Evolutionary conservation across 257 asterid species (phyloP), one percentile per base, ranked within the genome.

Genomic region (Jacaranda copaia): DNA sequence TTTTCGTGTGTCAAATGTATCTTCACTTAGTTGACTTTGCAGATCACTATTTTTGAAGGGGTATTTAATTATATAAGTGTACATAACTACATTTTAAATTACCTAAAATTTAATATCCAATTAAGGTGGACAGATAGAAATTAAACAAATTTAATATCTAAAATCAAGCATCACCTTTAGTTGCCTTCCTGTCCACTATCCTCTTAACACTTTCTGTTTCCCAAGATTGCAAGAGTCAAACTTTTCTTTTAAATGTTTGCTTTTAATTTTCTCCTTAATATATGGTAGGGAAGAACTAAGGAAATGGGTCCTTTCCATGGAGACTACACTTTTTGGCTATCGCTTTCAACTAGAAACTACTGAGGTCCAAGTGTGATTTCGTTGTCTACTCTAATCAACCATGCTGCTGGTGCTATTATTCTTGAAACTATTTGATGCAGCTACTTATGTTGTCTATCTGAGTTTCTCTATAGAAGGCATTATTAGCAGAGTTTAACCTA

Each of bases 241-340:
- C 58, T 65, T 68, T 51, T 60, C 5, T 68, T 58, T 68, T 81
- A 6, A 78, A n/a, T n/a, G n/a, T n/a, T n/a, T n/a, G n/a, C n/a
- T n/a, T n/a, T n/a, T n/a, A n/a, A n/a, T n/a, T n/a, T n/a, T n/a
- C n/a, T n/a, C n/a, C n/a, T n/a, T n/a, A n/a, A n/a, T n/a, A n/a
- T n/a, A n/a, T n/a, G n/a, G 49, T 58, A 95, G 99, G 81, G 99
- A 93, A 85, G 97, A 93, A 74, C 82, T 93, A 79, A 81, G 98
- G 82, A 93, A 79, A 84, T 93, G 98, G 98, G 93, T 93, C 87
- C 96, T 95, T 78, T 93, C 97, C 32, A 87, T 87, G 85, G 97
- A 95, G 91, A 91, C 98, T 67, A 81, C 92, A 66, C 82, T 95
- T 36, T 95, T 95, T 79, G 90, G 96, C 52, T 85, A 87, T 79